Base-by-base conservation (phyloP, 1,139 yeast genomes). In the Protomyces gravidus region DNA sequence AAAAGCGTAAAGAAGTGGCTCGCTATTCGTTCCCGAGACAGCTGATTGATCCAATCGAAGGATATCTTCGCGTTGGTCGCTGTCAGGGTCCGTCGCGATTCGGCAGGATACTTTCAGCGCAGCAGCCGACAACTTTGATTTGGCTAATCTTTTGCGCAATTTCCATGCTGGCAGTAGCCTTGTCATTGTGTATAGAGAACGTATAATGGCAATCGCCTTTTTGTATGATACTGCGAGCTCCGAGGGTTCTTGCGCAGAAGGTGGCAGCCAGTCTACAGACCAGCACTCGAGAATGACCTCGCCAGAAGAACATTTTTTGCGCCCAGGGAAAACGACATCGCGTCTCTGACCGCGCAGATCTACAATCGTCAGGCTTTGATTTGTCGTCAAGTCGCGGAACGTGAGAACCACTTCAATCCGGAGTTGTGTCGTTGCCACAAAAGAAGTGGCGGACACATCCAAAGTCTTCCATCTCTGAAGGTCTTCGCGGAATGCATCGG, bases 211-310 rank as follows among this genome's bases (percentile, higher is more conserved):
- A 42, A 87, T 81, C 32, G 92, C 81, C 66, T 85, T 86, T 68
- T 86, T 87, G 74, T 88, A 87, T 15, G 86, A 80, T 27, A 78
- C 72, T 0, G 94, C 89, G 25, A 86, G 75, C 62, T 86, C 66
- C 11, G 65, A 65, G 51, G 36, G 57, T 51, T 39, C 59, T 23
- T 45, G 56, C 36, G 49, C 45, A 17, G 27, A 45, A 9, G 70
- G 67, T 13, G 74, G 75, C 21, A 85, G 90, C 64, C 89, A 80
- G 70, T 89, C 96, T 40, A 92, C 75, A 26, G 89, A 76, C 98
- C 98, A 92, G 62, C 98, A 77, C 69, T 92, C 98, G 61, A 92
- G 73, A 1, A 92, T 96, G 17, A 92, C 81, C 71, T 90, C 97
- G 13, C 19, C 30, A 13, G 82, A 76, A 67, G 84, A 85, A 68